Evolutionary conservation across 805 yeast species (phyloP), one percentile per base, ranked within the genome.

Genomic region (Hanseniaspora nectarophila): DNA sequence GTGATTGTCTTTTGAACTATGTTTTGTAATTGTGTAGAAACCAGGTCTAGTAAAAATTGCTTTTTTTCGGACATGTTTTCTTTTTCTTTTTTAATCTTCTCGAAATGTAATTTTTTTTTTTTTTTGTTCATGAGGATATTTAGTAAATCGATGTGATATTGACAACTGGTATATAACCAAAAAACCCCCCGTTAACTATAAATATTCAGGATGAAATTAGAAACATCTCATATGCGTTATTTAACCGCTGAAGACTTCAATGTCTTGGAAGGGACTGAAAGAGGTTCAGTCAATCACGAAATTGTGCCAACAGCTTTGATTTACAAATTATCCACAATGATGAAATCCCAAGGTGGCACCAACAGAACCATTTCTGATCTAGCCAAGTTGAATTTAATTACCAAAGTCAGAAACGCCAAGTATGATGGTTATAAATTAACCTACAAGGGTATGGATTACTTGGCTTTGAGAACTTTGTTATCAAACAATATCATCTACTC

Each of bases 401-500:
- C 90, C 1, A 74, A 81, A 56, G 72, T 87, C 54, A 76, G 95
- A 68, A 92, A 92, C 66, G 94, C 96, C 32, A 86, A 81, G 60
- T 90, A 92, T 66, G 98, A 92, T 64, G 99, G 99, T 12, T 92
- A 85, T 69, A 74, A 90, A 58, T 68, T 92, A 57, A 83, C 95
- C 0, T 89, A 83, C 65, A 78, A 77, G 45, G 99, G 99, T 3
- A 85, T 81, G 66, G 99, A 92, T 67, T 92, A 85, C 63, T 73
- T 92, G 57, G 97, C 97, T 0, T 72, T 92, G 57, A 87, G 82
- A 65, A 75, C 95, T 8, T 78, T 92, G 80, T 71, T 84, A 56
- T 83, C 81, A 61, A 73, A 87, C 58, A 78, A 81, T 39, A 74
- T 86, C 0, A 63, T 92, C 9, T 81, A 81, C 60, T 82, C 90